Conservation (phyloP, 2,329 filamentous ascomycete genomes). For the Juglanconis sp. region DNA sequence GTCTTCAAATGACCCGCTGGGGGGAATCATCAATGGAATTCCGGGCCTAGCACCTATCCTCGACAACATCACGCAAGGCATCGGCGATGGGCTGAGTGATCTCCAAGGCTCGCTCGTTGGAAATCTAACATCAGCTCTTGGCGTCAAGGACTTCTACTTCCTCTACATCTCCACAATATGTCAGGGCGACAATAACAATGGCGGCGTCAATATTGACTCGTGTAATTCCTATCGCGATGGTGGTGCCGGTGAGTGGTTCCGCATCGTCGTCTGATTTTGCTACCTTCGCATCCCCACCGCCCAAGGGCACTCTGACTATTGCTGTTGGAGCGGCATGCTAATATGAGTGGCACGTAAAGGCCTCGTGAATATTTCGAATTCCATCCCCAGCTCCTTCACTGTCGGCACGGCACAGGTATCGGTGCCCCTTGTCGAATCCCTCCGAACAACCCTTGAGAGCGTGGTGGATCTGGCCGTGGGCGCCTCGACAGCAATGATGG, state of each 20-base stretch:
- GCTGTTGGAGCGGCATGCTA: neutral
- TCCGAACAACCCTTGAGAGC: slow-evolving; percentile 17
- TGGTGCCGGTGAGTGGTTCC: neutral
- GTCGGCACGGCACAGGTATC: slow-evolving; percentile 22
- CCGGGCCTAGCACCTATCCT: slow-evolving; percentile 18
- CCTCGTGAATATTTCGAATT: slow-evolving; percentile 21
- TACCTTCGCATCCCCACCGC: neutral
- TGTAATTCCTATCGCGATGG: slow-evolving; percentile 18
- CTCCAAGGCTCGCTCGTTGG: slow-evolving; percentile 22
- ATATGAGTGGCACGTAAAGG: slow-evolving; percentile 6
- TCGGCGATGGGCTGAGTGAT: slow-evolving; percentile 21
- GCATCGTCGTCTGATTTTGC: neutral
- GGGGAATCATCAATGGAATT: slow-evolving; percentile 14
- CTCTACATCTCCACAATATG: slow-evolving; percentile 22
- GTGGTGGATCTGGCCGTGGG: slow-evolving; percentile 17
- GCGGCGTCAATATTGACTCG: slow-evolving; percentile 2
- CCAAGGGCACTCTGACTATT: neutral
- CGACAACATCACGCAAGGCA: slow-evolving; percentile 18
- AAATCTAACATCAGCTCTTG: slow-evolving; percentile 21
- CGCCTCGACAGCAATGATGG: slow-evolving; percentile 19
- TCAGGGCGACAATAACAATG: slow-evolving; percentile 19
- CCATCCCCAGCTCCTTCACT: slow-evolving; percentile 22
- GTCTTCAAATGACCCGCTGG: slow-evolving; percentile 7
- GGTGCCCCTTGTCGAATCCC: slow-evolving; percentile 21
- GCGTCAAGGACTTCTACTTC: slow-evolving; percentile 22